A percentile compares a stretch with the other conserved stretches of the same genome.
phyloP scores from a whole-genome alignment of 2,329 filamentous ascomycete species.

The Fusarium nurragi region DNA sequence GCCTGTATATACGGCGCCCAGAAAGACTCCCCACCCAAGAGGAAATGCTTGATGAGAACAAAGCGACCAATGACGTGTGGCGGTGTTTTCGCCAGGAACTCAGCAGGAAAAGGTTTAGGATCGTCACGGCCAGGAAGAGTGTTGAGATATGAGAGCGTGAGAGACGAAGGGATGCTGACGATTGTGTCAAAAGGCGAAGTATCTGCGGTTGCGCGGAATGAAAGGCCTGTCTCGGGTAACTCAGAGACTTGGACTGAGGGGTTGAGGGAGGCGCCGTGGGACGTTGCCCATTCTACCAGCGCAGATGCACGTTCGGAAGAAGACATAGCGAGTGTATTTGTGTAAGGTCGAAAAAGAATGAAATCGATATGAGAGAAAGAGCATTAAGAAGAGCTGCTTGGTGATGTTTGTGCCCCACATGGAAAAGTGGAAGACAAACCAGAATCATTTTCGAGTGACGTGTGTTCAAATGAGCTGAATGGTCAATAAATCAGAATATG shows the following conservation, averaged over 20 bases:
- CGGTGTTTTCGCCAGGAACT: constrained; percentile 60
- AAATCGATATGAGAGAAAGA: not conserved
- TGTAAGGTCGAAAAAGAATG: not conserved
- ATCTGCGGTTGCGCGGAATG: constrained; percentile 59
- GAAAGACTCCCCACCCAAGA: constrained; percentile 65
- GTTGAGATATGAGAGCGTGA: constrained; percentile 69
- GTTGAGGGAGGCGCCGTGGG: constrained; percentile 60
- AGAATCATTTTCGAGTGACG: constrained; percentile 23
- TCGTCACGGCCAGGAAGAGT: constrained; percentile 49
- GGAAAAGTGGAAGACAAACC: constrained; percentile 31
- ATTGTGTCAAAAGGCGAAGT: constrained; percentile 55
- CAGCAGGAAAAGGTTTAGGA: constrained; percentile 53
- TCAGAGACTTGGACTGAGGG: constrained; percentile 62
- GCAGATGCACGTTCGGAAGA: constrained; percentile 36
- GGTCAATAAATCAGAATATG: not conserved
- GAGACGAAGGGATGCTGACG: constrained; percentile 61
- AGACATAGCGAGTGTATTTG: constrained; percentile 14
- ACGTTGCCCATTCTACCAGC: constrained; percentile 60
- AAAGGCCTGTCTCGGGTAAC: constrained; percentile 61
- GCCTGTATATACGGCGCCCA: constrained; percentile 75
- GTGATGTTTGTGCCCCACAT: constrained; percentile 25
- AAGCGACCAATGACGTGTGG: constrained; percentile 72
- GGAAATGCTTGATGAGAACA: constrained; percentile 74
- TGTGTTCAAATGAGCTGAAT: not conserved
- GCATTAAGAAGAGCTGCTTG: constrained; percentile 9